Evolutionary conservation across 768 basidiomycete genomes (phyloP).

Genomic region (Candolleomyces aberdarensis): DNA sequence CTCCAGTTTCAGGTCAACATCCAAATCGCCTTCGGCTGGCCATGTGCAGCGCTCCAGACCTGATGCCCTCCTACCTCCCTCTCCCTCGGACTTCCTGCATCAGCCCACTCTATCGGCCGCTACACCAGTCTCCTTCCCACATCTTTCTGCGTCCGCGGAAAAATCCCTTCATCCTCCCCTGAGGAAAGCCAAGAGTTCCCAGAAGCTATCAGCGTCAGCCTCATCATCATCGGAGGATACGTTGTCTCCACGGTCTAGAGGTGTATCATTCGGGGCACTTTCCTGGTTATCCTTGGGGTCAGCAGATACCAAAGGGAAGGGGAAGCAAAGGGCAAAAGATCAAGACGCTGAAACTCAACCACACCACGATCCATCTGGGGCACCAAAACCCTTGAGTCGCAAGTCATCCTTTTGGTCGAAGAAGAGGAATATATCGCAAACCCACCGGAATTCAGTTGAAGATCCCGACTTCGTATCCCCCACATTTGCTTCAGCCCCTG

Average conservation of each 20-base stretch:
- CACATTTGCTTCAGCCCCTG: not conserved
- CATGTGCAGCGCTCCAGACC: not conserved
- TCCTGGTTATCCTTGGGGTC: conserved; percentile 33
- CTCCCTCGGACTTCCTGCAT: not conserved
- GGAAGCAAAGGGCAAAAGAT: conserved; percentile 33
- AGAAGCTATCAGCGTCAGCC: conserved; percentile 21
- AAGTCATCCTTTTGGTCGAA: conserved; percentile 69
- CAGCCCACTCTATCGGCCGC: not conserved
- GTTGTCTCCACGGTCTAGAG: conserved; percentile 40
- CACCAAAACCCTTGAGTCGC: conserved; percentile 44
- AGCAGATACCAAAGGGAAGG: conserved; percentile 43
- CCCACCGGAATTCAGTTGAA: not conserved
- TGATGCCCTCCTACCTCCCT: no score
- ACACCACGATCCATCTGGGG: conserved; percentile 14
- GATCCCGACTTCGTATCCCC: not conserved
- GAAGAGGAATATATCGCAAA: conserved; percentile 29
- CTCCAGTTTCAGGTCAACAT: not conserved
- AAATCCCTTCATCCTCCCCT: conserved; percentile 21
- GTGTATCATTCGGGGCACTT: conserved; percentile 55
- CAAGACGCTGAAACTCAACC: not conserved
- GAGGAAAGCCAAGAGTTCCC: conserved; percentile 54
- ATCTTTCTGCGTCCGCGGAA: conserved; percentile 9
- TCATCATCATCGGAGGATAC: conserved; percentile 13
- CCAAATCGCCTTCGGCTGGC: not conserved
- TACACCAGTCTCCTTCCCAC: conserved; percentile 21